A percentile compares a stretch with the other conserved stretches of the same genome.
phyloP scores from a whole-genome alignment of 768 basidiomycete genomes.

The Tricholoma hemisulphureum region DNA sequence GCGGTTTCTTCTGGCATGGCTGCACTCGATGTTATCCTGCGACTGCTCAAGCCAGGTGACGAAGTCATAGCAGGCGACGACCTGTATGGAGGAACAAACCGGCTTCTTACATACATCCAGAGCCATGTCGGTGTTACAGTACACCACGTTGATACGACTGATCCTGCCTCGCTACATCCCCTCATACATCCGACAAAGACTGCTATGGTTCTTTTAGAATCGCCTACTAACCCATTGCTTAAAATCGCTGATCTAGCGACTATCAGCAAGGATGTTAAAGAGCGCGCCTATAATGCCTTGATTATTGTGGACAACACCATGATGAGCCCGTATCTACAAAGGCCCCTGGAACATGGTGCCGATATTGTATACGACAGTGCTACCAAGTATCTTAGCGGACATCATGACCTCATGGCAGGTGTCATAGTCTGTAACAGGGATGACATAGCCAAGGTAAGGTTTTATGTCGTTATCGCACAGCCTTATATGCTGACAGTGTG shows the following conservation, averaged over 20 bases:
- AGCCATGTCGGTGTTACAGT: constrained; percentile 86
- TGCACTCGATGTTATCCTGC: constrained; percentile 91
- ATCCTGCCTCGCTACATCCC: constrained; percentile 59
- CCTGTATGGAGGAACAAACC: constrained; percentile 96
- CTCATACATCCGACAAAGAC: constrained; percentile 72
- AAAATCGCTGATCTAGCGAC: constrained; percentile 89
- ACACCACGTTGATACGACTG: constrained; percentile 91
- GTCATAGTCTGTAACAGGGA: constrained; percentile 90
- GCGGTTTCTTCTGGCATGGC: constrained; percentile 98
- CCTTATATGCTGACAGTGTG: constrained; percentile 7
- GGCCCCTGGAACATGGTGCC: constrained; percentile 92
- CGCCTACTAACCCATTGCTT: constrained; percentile 94
- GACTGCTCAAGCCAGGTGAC: constrained; percentile 92
- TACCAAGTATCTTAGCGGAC: constrained; percentile 96
- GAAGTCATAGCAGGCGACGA: constrained; percentile 97
- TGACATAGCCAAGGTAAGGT: constrained; percentile 76
- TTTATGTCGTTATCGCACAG: background rate
- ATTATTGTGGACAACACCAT: constrained; percentile 97
- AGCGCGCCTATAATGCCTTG: constrained; percentile 74
- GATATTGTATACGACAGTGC: constrained; percentile 98
- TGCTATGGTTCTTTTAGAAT: constrained; percentile 94
- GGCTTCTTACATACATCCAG: constrained; percentile 85
- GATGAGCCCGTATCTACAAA: constrained; percentile 98
- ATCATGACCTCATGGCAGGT: constrained; percentile 99
- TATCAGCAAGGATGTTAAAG: constrained; percentile 83